Base-by-base conservation (phyloP, 2,329 filamentous ascomycete species). In the Neopestalotiopsis rosae region DNA sequence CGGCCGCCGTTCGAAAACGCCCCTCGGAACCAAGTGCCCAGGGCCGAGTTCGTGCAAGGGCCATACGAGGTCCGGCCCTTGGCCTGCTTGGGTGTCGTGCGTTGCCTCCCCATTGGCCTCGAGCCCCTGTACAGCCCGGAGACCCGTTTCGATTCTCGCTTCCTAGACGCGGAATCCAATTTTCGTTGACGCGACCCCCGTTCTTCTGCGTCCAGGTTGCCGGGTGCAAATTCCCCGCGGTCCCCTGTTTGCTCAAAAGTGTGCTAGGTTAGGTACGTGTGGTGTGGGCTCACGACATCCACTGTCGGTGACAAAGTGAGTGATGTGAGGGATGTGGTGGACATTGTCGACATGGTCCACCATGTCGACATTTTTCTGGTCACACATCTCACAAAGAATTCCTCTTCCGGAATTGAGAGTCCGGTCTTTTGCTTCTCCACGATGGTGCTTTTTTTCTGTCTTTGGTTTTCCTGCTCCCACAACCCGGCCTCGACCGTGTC, bases 1-100 rank as follows among this genome's bases (percentile, higher is more conserved):
- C 30, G 30, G 32, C 17, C 5, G 13, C 7, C 13, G 45, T 20
- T 61, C 28, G 32, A 62, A 40, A 62, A 40, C 59, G 34, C 59
- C 30, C 34, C 34, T 62, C 59, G 59, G 59, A 62, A 40, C 59
- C 30, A 40, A 38, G 32, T 20, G 5, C 13, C 14, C 30, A 34
- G 59, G 14, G 59, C 59, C 59, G 59, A 62, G 30, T 62, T 62
- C 59, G 59, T 62, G 59, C 59, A n/a, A 62, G 59, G 59, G 59
- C 28, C 59, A 42, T 62, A 62, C 32, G 59, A 62, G 59, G 59
- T 62, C 59, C 59, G 59, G 59, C 12, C 30, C 34, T 62, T 17
- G 45, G 45, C 45, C 45, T 52, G 14, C 45, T 20, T 52, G 45
- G 58, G 59, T 62, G 59, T 40, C 59, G n/a, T 62, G 32, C 28